Conservation (phyloP, 768 basidiomycete genomes). For the Xerocomellus intermedius region DNA sequence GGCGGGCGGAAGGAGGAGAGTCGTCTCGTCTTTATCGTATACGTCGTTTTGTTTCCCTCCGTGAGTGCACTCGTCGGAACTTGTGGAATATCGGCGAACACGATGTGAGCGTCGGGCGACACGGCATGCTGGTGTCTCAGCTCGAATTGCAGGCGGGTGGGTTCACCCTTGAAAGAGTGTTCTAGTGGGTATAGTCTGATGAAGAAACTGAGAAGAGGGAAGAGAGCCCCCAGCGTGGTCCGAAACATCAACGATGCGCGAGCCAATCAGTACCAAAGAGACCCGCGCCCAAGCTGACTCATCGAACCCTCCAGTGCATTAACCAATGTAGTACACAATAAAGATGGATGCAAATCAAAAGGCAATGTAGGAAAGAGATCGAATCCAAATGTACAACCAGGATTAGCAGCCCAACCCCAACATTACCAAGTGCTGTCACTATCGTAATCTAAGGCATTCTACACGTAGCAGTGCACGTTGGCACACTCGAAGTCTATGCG, state of each 20-base stretch:
- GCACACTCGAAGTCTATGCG: conserved; percentile 15
- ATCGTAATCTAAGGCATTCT: conserved; percentile 14
- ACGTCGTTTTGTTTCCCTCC: conserved; percentile 23
- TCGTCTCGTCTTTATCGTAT: conserved; percentile 39
- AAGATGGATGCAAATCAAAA: conserved; percentile 2
- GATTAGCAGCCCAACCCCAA: conserved; percentile 4
- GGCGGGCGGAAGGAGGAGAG: conserved; percentile 45
- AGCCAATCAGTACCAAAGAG: background rate
- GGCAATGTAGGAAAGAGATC: background rate
- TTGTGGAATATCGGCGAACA: conserved; percentile 51
- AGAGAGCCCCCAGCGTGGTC: conserved; percentile 45
- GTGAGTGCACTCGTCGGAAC: conserved; percentile 9
- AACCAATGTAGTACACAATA: background rate
- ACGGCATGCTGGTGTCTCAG: conserved; percentile 63
- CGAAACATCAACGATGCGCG: conserved; percentile 33
- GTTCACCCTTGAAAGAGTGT: background rate
- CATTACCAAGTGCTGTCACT: background rate
- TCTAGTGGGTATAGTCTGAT: conserved; percentile 6
- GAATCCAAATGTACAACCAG: background rate
- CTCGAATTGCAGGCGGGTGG: conserved; percentile 44
- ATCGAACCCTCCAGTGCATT: conserved; percentile 7
- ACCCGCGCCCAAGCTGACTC: conserved; percentile 15
- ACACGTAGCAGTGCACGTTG: background rate
- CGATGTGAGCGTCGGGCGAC: conserved; percentile 44
- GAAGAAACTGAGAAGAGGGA: conserved; percentile 38